Evolutionary conservation across 768 basidiomycete species (phyloP).

Genomic region (Suillus brevipes): DNA sequence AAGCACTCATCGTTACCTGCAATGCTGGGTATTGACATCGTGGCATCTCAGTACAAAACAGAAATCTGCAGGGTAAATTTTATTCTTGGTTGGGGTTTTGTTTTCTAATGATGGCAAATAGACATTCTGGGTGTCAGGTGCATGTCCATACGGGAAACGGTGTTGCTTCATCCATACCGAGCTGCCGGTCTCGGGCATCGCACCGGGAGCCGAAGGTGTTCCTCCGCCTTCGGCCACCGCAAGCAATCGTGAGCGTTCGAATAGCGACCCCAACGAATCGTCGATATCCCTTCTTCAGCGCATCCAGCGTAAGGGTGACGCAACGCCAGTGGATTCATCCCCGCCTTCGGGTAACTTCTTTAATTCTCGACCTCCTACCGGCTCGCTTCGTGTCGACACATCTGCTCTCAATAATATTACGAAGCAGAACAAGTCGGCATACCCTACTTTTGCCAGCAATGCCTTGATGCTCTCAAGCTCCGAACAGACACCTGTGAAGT

Average conservation of each 20-base stretch:
- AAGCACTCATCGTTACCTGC: slow-evolving; percentile 17
- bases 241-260: slow-evolving; percentile 66
- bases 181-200: slow-evolving; percentile 62
- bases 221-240: slow-evolving; percentile 52
- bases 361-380: slow-evolving; percentile 64
- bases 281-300: slow-evolving; percentile 75
- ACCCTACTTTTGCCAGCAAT: slow-evolving; percentile 58
- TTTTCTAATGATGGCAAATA: slow-evolving; percentile 30
- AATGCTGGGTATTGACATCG: slow-evolving; percentile 12
- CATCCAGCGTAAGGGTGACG: slow-evolving; percentile 65
- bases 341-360: slow-evolving; percentile 45
- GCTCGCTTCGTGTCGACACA: slow-evolving; percentile 75
- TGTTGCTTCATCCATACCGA: slow-evolving; percentile 96
- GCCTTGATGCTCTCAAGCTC: slow-evolving; percentile 50
- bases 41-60: slow-evolving; percentile 73
- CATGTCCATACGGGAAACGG: slow-evolving; percentile 88
- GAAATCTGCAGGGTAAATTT: slow-evolving; percentile 83
- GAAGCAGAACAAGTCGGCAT: slow-evolving; percentile 84
- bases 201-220: slow-evolving; percentile 52
- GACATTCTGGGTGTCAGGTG: slow-evolving; percentile 94
- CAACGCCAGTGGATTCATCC: slow-evolving; percentile 59
- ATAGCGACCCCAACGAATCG: slow-evolving; percentile 78
- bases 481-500: slow-evolving; percentile 62
- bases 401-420: slow-evolving; percentile 57
- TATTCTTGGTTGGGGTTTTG: not conserved